phyloP scores from a whole-genome alignment of 2,329 filamentous ascomycete species.

The Exophiala aquamarina region DNA sequence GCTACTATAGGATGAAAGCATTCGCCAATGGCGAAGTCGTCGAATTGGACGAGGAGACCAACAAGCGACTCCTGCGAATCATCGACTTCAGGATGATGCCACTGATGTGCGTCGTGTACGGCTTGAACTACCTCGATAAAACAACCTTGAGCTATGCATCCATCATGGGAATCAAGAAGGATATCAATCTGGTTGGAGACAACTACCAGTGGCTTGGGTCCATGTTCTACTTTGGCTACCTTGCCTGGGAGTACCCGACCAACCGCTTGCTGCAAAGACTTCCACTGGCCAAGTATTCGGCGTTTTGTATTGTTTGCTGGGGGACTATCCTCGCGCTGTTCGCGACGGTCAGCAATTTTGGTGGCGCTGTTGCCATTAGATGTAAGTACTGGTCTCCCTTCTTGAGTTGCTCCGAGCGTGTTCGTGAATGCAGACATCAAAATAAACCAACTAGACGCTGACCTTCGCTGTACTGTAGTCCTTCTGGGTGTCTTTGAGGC shows the following conservation, averaged over 20 bases:
- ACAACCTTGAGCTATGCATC: slow-evolving; percentile 54
- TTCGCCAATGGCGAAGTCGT: slow-evolving; percentile 53
- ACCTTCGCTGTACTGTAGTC: too few species aligned
- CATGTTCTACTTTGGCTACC: slow-evolving; percentile 40
- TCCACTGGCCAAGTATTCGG: slow-evolving; percentile 66
- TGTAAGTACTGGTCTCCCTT: too few species aligned
- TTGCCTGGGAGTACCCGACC: slow-evolving; percentile 66
- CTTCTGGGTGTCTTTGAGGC: slow-evolving; percentile 62
- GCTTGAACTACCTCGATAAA: slow-evolving; percentile 55
- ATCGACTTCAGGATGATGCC: slow-evolving; percentile 66
- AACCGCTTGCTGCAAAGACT: slow-evolving; percentile 63
- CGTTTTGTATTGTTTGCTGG: slow-evolving; percentile 65
- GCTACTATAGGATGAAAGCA: slow-evolving; percentile 50
- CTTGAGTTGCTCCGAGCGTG: too few species aligned
- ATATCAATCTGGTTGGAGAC: slow-evolving; percentile 44
- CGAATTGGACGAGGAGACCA: slow-evolving; percentile 56
- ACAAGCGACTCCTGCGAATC: slow-evolving; percentile 57
- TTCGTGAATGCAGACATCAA: too few species aligned
- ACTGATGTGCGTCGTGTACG: slow-evolving; percentile 59
- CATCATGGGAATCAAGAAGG: slow-evolving; percentile 53
- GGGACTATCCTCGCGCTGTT: slow-evolving; percentile 62
- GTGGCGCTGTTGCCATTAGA: slow-evolving; percentile 62
- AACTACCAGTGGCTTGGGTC: slow-evolving; percentile 53
- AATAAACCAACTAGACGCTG: too few species aligned
- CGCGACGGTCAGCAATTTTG: slow-evolving; percentile 61